Evolutionary conservation across 2,329 filamentous ascomycete genomes (phyloP), one percentile per base, ranked within the genome.

Genomic region (Fusarium subglutinans): DNA sequence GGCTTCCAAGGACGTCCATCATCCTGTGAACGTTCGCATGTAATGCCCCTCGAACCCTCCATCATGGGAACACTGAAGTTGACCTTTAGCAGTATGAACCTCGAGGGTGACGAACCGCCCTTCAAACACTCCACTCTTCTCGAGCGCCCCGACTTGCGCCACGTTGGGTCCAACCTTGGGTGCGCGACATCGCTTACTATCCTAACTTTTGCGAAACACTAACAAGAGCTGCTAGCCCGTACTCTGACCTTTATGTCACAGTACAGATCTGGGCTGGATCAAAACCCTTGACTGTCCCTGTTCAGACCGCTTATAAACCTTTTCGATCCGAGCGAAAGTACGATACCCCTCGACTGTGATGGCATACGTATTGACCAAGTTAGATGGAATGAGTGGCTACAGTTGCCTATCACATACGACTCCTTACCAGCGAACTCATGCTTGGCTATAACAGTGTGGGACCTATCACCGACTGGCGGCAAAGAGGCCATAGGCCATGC

Each of bases 331-430:
- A 92, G 79, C 85, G 91, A 84, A 90, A 86, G 87, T 91, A 76
- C 59, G 81, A 55, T 30, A 44, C n/a, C 38, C 53, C 24, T 5
- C 6, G n/a, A 26, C 20, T 18, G 41, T 44, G 40, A 30, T 11
- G 38, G 30, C 44, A 40, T n/a, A 50, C n/a, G 24, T 57, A 55
- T 60, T 77, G 53, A 78, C 63, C 30, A 35, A 55, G 50, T 57
- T 66, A 91, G 91, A 80, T 98, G 96, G 96, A 98, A 97, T 81
- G 96, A 98, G 85, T 99, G 97, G 96, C 89, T 99, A 35, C 91
- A 92, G 38, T 86, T 99, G 44, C 96, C 96, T 2, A 91, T 98
- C 70, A 89, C 91, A 9, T 96, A 98, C 82, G 92, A 93, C 70
- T 92, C 93, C 66, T 89, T 97, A 3, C 95, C 96, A 2, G 86